Evolutionary conservation across 2,329 filamentous ascomycete genomes (phyloP).

Genomic region (Shiraia sp.): DNA sequence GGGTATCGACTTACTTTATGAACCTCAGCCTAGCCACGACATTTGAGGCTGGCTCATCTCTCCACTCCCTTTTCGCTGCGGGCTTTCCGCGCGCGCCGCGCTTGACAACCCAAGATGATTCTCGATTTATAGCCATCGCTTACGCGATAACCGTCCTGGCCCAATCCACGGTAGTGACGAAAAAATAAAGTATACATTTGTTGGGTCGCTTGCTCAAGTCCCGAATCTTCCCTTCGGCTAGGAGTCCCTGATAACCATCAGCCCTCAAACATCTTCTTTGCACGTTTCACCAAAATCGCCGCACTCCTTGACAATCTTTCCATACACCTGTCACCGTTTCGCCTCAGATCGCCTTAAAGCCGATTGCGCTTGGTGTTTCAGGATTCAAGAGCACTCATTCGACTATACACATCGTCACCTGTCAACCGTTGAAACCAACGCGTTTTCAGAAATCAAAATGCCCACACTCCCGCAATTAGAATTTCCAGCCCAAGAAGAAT

Average conservation of each 20-base stretch:
- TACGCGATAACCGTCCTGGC: constrained; percentile 2
- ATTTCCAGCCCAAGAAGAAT: constrained; percentile 7
- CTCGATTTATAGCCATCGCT: constrained; percentile 11
- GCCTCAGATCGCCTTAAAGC: constrained; percentile 8
- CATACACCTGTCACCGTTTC: constrained; percentile 12
- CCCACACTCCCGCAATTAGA: constrained; percentile 10
- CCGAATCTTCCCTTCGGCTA: not conserved
- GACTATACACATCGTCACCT: constrained; percentile 9
- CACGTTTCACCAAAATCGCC: not conserved
- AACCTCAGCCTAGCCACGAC: constrained; percentile 17
- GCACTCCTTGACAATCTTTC: constrained; percentile 10
- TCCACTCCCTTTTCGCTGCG: constrained; percentile 16
- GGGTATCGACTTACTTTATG: constrained; percentile 22
- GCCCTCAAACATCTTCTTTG: not conserved
- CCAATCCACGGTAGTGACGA: too few relatives aligned
- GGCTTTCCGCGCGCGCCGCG: constrained; percentile 17
- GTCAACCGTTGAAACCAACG: constrained; percentile 10
- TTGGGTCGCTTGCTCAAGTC: too few relatives aligned
- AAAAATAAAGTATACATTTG: too few relatives aligned
- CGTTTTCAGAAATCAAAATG: constrained; percentile 12
- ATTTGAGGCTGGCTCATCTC: constrained; percentile 15
- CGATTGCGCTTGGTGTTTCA: constrained; percentile 22
- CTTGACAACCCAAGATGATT: constrained; percentile 16
- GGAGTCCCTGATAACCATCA: not conserved
- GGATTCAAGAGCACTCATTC: constrained; percentile 10